Percentiles rank a stretch among this genome's conserved stretches.
These are phyloP conservation scores for Neurospora sp. DNA, from an alignment of 495 filamentous ascomycete species.

Conservation along the genomic window DNA sequence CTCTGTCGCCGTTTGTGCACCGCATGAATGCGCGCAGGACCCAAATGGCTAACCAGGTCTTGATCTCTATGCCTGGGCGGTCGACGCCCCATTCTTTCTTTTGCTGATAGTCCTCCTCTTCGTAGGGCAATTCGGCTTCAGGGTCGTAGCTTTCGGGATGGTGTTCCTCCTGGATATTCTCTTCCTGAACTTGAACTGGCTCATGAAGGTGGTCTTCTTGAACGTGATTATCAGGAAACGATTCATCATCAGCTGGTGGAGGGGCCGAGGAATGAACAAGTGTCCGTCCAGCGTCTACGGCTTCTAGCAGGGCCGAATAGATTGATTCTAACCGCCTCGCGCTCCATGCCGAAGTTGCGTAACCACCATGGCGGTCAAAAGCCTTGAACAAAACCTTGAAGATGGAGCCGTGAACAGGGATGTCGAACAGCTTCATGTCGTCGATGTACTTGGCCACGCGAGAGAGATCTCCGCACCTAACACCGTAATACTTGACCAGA, in stretches of 20 bases:
- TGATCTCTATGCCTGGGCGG: conserved; percentile 30
- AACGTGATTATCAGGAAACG: not conserved
- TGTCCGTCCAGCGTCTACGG: conserved; percentile 23
- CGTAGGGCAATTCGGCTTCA: not conserved
- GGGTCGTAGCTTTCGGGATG: not conserved
- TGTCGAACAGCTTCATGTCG: conserved; percentile 51
- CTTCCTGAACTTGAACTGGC: not conserved
- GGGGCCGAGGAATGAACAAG: not conserved
- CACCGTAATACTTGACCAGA: conserved; percentile 46
- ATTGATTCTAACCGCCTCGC: conserved; percentile 44
- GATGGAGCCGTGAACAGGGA: conserved; percentile 50
- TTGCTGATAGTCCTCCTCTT: not conserved
- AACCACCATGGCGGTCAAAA: conserved; percentile 62
- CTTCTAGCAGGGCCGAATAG: conserved; percentile 32
- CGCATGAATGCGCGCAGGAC: conserved; percentile 36
- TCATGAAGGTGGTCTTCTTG: not conserved
- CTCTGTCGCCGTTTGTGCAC: conserved; percentile 25
- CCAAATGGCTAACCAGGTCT: conserved; percentile 40
- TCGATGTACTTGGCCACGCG: conserved; percentile 46
- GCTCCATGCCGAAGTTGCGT: conserved; percentile 53
- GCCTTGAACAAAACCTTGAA: conserved; percentile 64
- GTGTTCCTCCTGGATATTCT: not conserved
- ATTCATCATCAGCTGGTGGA: not conserved
- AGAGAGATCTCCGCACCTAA: conserved; percentile 45
- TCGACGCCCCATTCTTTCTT: not conserved